These are phyloP conservation scores for Ophiocordyceps camponoti-saundersi DNA, from an alignment of 2,329 filamentous ascomycete genomes.

Conservation along the genomic window DNA sequence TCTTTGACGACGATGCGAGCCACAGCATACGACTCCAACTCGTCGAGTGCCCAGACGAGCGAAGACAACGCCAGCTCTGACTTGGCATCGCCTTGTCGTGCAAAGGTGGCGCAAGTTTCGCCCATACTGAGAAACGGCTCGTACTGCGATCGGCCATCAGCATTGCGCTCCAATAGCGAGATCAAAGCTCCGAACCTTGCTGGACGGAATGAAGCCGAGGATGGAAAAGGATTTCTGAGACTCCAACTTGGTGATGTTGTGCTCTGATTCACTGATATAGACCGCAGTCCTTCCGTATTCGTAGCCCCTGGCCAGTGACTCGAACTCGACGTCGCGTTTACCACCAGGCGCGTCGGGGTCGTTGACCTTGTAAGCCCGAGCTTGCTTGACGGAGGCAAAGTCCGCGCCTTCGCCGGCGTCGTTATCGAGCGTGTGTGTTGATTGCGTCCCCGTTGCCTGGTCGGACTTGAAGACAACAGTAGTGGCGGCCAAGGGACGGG, in stretches of 20 bases:
- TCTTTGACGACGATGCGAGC: conserved; percentile 77
- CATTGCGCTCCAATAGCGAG: background rate
- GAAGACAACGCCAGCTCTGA: conserved; percentile 76
- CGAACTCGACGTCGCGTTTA: conserved; percentile 65
- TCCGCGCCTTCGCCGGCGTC: conserved; percentile 33
- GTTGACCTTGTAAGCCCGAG: conserved; percentile 66
- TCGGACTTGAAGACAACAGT: conserved; percentile 49
- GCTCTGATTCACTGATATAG: conserved; percentile 70
- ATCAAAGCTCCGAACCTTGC: conserved; percentile 33
- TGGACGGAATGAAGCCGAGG: conserved; percentile 65
- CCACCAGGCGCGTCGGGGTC: conserved; percentile 60
- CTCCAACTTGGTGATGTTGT: conserved; percentile 76
- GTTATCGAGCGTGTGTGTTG: conserved; percentile 28
- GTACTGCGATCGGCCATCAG: conserved; percentile 31
- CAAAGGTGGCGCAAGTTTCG: conserved; percentile 59
- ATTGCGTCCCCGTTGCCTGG: conserved; percentile 27
- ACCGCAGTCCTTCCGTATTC: conserved; percentile 88
- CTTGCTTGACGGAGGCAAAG: conserved; percentile 56
- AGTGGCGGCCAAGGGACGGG: conserved; percentile 58
- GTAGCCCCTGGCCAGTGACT: conserved; percentile 82
- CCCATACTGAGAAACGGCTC: conserved; percentile 77
- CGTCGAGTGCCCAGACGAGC: conserved; percentile 71
- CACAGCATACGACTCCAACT: conserved; percentile 72
- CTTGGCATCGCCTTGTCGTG: conserved; percentile 62
- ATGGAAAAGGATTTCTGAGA: conserved; percentile 62